Percentiles rank a stretch among this genome's conserved stretches.
phyloP scores from a whole-genome alignment of 2,329 filamentous ascomycete species.

The Fusarium albosuccineum region DNA sequence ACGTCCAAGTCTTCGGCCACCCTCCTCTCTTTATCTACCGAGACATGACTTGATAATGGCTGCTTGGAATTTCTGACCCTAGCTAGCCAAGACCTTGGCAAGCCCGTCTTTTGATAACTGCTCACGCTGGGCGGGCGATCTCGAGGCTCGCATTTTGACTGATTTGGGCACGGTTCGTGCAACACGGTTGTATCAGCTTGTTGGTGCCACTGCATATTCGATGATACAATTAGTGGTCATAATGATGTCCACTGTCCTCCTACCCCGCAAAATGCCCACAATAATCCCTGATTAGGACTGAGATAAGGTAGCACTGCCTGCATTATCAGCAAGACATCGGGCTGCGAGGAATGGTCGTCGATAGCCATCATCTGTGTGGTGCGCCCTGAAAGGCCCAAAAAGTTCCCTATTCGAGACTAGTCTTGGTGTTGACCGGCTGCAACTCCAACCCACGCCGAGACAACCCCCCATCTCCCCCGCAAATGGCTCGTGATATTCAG shows the following conservation, averaged over 20 bases:
- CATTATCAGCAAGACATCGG: not conserved
- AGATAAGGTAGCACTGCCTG: not conserved
- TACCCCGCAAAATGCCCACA: not conserved
- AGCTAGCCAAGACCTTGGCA: slow-evolving; percentile 18
- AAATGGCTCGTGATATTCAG: not conserved
- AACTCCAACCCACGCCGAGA: not conserved
- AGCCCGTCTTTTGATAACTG: not conserved
- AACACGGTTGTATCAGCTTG: not conserved
- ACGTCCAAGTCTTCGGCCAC: not conserved
- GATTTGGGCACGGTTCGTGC: not conserved
- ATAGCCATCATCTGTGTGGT: not conserved
- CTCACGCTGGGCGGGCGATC: slow-evolving; percentile 11
- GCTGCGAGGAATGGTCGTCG: not conserved
- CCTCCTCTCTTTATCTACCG: slow-evolving; percentile 25
- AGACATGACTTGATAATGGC: no score
- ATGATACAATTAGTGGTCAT: not conserved
- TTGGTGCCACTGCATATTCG: no score
- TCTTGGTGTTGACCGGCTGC: not conserved
- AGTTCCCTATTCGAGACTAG: slow-evolving; percentile 34
- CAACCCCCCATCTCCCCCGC: slow-evolving; percentile 9
- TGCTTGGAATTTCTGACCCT: not conserved
- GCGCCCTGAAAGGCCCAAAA: slow-evolving; percentile 24
- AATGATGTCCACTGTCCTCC: not conserved
- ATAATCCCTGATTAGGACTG: not conserved
- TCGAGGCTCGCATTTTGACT: not conserved